Conservation (phyloP, 129 eudicot genomes). For the Lonicera japonica region DNA sequence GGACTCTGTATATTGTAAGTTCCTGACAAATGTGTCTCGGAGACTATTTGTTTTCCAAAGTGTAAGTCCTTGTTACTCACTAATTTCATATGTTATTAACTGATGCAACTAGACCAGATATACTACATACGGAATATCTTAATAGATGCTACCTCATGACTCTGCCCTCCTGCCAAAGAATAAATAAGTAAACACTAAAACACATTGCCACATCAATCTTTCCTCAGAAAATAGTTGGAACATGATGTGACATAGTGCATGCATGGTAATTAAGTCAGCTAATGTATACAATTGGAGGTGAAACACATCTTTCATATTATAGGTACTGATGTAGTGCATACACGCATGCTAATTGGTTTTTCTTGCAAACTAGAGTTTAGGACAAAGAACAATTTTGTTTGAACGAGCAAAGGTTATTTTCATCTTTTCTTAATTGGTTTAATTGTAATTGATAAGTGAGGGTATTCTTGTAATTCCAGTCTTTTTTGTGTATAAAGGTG, state of each 20-base stretch:
- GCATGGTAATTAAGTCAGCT: neutral
- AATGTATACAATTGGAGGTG: neutral
- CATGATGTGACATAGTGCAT: neutral
- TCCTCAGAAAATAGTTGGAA: neutral
- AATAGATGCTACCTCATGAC: neutral
- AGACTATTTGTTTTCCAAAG: constrained; percentile 31
- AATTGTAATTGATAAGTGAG: no score
- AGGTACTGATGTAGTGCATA: neutral
- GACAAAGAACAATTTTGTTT: no score
- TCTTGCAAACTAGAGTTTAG: no score
- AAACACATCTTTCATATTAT: neutral
- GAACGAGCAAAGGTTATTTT: no score
- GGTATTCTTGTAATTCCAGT: no score
- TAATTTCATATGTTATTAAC: constrained; percentile 26
- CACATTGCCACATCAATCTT: neutral
- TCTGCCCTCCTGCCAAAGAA: neutral
- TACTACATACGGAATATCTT: constrained; percentile 19
- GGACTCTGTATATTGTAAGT: constrained; percentile 59
- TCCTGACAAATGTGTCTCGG: constrained; percentile 51
- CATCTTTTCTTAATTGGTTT: no score
- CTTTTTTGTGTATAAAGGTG: no score
- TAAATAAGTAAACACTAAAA: no score
- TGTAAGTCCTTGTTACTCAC: constrained; percentile 60
- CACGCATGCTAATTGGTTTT: no score
- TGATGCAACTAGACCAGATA: constrained; percentile 34